phyloP scores from a whole-genome alignment of 2,329 filamentous ascomycete species.

The Sporothrix humicola region DNA sequence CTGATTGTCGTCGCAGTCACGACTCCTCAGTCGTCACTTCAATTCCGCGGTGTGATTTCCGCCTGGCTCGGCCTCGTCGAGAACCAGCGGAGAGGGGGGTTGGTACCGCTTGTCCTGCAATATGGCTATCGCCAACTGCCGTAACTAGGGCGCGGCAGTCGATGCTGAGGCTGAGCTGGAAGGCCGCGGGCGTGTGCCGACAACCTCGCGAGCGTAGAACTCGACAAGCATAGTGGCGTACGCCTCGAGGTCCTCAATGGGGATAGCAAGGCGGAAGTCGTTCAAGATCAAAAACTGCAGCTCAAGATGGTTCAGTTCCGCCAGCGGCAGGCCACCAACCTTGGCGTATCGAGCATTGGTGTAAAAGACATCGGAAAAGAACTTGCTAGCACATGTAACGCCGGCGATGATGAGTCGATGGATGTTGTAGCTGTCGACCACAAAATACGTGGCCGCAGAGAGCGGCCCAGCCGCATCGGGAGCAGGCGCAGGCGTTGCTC shows the following conservation, averaged over 20 bases:
- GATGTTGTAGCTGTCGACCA: constrained; percentile 99
- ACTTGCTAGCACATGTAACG: constrained; percentile 98
- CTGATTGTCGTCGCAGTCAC: too few relatives aligned
- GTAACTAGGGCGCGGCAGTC: constrained; percentile 3
- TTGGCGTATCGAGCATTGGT: constrained; percentile 99
- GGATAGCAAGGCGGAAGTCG: constrained; percentile 91
- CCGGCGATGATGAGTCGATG: constrained; percentile 95
- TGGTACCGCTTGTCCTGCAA: too few relatives aligned
- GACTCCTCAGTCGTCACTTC: too few relatives aligned
- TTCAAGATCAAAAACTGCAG: constrained; percentile 94
- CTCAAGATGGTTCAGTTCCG: constrained; percentile 94
- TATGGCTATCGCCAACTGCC: not conserved
- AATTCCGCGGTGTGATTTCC: too few relatives aligned
- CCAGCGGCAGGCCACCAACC: constrained; percentile 90
- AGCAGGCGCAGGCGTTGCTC: constrained; percentile 6
- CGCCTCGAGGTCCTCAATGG: constrained; percentile 92
- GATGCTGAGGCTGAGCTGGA: not conserved
- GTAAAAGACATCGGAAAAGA: constrained; percentile 98
- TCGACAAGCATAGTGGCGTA: constrained; percentile 99
- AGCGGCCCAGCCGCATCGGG: constrained; percentile 25
- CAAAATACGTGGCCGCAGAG: constrained; percentile 68
- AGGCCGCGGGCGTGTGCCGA: constrained; percentile 51
- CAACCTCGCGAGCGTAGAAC: constrained; percentile 91
- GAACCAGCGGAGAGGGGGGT: not conserved
- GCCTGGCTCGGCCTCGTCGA: not conserved